Evolutionary conservation across 2,329 filamentous ascomycete species (phyloP).

Genomic region (Thielaviopsis musarum): DNA sequence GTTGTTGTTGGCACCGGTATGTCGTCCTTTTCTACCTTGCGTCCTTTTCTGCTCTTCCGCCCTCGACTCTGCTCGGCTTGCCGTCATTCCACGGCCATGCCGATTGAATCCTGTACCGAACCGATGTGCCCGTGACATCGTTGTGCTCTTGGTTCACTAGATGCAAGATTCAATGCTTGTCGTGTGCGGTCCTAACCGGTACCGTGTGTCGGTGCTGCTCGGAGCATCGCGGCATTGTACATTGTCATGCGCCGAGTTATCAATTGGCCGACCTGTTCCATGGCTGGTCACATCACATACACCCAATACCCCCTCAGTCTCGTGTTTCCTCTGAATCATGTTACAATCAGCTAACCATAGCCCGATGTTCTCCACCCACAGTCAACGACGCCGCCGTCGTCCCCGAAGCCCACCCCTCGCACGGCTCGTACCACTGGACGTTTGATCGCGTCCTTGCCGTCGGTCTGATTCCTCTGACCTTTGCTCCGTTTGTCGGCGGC

Average conservation of each 20-base stretch:
- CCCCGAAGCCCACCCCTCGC: constrained; percentile 52
- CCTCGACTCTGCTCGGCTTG: not conserved
- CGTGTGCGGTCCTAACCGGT: not conserved
- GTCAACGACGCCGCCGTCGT: constrained; percentile 77
- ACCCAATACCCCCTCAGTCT: constrained; percentile 3
- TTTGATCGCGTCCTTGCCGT: constrained; percentile 78
- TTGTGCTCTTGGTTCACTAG: not conserved
- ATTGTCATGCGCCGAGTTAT: not conserved
- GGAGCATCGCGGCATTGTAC: not conserved
- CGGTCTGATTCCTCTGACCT: constrained; percentile 67
- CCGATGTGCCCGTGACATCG: not conserved
- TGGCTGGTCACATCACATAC: not conserved
- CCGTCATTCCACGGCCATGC: not conserved
- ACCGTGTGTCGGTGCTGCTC: not conserved
- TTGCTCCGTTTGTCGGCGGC: constrained; percentile 83
- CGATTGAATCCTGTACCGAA: not conserved
- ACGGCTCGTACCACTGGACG: constrained; percentile 97
- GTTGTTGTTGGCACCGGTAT: constrained; percentile 58
- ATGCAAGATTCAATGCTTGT: not conserved
- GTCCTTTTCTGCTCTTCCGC: not conserved
- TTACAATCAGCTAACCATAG: constrained; percentile 5
- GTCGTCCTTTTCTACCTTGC: constrained; percentile 12
- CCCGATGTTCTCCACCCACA: constrained; percentile 17
- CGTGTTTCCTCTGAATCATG: not conserved
- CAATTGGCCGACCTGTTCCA: not conserved